Evolutionary conservation across 1,284 basidiomycete genomes (phyloP).

Genomic region (Cryptococcus sp.): DNA sequence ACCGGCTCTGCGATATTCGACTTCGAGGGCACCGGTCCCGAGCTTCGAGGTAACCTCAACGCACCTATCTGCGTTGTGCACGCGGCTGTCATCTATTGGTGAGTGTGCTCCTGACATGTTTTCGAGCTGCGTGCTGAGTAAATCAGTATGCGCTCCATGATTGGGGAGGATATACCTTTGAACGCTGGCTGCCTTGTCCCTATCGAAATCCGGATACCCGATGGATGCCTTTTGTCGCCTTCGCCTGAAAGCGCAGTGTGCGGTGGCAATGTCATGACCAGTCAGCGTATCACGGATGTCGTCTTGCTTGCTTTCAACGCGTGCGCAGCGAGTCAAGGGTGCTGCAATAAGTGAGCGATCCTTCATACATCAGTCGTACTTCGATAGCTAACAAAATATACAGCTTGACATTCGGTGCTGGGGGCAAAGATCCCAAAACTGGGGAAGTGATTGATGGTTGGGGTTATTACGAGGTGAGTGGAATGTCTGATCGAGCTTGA

Average conservation of each 20-base stretch:
- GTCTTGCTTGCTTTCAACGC: constrained; percentile 90
- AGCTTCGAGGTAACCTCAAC: constrained; percentile 87
- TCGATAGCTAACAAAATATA: background rate
- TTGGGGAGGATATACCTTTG: constrained; percentile 84
- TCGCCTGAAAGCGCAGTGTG: constrained; percentile 85
- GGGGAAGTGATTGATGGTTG: constrained; percentile 78
- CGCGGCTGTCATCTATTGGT: constrained; percentile 85
- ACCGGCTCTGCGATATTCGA: constrained; percentile 84
- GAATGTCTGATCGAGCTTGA: background rate
- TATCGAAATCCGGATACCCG: constrained; percentile 69
- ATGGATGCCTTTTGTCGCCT: constrained; percentile 75
- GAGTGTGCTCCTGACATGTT: background rate
- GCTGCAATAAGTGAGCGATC: constrained; percentile 57
- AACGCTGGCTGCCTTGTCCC: constrained; percentile 84
- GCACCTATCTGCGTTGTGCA: constrained; percentile 83
- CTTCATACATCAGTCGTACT: too few species aligned
- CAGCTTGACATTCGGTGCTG: constrained; percentile 72
- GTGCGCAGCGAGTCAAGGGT: constrained; percentile 85
- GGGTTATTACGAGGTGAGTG: constrained; percentile 78
- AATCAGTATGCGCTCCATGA: constrained; percentile 71
- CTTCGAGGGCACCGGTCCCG: constrained; percentile 81
- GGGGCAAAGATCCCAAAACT: constrained; percentile 67
- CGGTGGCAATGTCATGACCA: constrained; percentile 89
- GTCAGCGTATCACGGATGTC: constrained; percentile 89
- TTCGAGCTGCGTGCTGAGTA: background rate